Evolutionary conservation across 2,329 filamentous ascomycete genomes (phyloP), one percentile per base, ranked within the genome.

Genomic region (Phaeoacremonium minimum): DNA sequence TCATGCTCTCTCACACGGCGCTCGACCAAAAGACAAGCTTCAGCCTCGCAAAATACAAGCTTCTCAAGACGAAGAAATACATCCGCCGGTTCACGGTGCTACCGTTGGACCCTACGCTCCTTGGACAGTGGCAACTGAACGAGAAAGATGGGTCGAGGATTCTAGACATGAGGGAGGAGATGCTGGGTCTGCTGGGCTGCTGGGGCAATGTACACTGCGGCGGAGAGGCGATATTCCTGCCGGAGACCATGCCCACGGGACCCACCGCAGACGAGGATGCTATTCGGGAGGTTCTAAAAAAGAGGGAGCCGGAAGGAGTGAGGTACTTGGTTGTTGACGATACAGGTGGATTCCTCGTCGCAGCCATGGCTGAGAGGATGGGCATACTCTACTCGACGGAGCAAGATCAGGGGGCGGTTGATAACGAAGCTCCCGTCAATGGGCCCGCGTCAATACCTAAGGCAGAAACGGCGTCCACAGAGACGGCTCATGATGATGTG

Each of bases 21-120:
- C 74, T 98, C 30, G 89, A 95, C 48, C 85, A 97, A 65, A 98
- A 98, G 71, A 97, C 93, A 0, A 75, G 81, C 1, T 98, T 94
- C 54, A 94, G 89, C 3, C 69, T 96, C 40, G 90, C 91, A 30
- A 98, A 98, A 61, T 98, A 98, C 63, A 95, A 93, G 53, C 69
- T 97, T 14, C 73, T 95, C 31, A 98, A 98, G 67, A 85, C 87
- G 46, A 90, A 83, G 57, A 98, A 98, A 63, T 97, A 95, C 57
- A 75, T 97, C 45, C 83, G 85, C 51, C 75, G 89, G 11, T 97
- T 98, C 53, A 87, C 85, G 0, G 78, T 93, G 2, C 60, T 95
- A 35, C 91, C 91, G 1, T 65, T 97, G 48, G 89, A 96, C 53
- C 80, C 94, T 12, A 73, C 81, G 1, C 73, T 80, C 45, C 67